Base-by-base conservation (phyloP, 805 yeast species). In the Blastobotrys parvus region DNA sequence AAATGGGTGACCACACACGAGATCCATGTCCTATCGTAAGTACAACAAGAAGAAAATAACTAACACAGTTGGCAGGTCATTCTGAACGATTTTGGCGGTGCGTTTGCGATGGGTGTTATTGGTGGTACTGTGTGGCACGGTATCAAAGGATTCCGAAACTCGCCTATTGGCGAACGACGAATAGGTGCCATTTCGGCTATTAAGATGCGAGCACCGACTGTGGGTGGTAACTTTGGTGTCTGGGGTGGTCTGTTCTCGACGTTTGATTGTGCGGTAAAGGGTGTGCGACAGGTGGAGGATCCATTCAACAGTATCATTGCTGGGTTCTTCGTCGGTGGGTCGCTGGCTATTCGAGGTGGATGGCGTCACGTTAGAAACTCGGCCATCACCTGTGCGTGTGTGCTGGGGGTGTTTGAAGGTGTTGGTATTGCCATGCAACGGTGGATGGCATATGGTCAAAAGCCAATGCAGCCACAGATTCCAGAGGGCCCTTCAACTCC, bases 51-150 rank as follows among this genome's bases (percentile, higher is more conserved):
- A 7, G 29, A 7, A 25, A 8, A 7, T 25, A 8, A 11, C 29
- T 25, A 25, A 25, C 29, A 25, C 10, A 8, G 11, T 25, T 25
- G n/a, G n/a, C n/a, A 25, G 29, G 97, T 92, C 46, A 87, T 92
- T 53, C 70, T 92, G 53, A 90, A 82, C 67, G 99, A 92, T 71
- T 92, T 92, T 58, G 99, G 99, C 62, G 97, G 97, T 64, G 97
- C 98, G 45, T 92, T 89, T 60, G 81, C 97, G 59, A 90, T 92
- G 97, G 99, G 99, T 69, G 96, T 66, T 50, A 84, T 92, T 59
- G 98, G 98, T 71, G 99, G 99, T 53, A 80, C 90, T 57, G 80
- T 92, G 50, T 92, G 98, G 98, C 97, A 92, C 71, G 97, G 97
- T 61, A 82, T 92, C 61, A 92, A 92, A 65, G 99, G 99, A 40